Conservation (phyloP, 441 rosid genomes). For the Populus hybrid region DNA sequence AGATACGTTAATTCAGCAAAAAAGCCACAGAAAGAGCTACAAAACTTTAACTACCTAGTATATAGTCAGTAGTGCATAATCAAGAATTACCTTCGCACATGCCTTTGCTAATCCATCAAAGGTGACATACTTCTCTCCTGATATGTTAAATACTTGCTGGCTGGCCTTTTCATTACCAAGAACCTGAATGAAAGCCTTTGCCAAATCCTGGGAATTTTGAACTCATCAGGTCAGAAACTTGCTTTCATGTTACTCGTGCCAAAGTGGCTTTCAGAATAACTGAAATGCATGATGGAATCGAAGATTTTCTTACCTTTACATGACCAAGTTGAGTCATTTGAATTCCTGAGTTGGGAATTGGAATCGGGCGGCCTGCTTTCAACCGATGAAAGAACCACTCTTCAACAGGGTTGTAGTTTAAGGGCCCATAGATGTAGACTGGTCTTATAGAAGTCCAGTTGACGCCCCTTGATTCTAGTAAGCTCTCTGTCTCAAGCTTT, state of each 20-base stretch:
- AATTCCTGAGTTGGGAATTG: conserved; percentile 77
- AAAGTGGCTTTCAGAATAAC: neutral
- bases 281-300: neutral
- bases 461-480: conserved; percentile 58
- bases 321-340: conserved; percentile 93
- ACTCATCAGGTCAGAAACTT: conserved; percentile 17
- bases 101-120: conserved; percentile 90
- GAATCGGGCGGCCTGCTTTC: conserved; percentile 92
- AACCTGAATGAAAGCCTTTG: conserved; percentile 64
- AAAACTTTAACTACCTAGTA: neutral
- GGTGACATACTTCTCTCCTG: conserved; percentile 89
- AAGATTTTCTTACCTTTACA: conserved; percentile 59
- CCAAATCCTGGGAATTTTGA: conserved; percentile 62
- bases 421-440: conserved; percentile 89
- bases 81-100: conserved; percentile 75
- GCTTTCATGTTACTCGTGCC: neutral
- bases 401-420: conserved; percentile 96
- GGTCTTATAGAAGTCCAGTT: conserved; percentile 93
- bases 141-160: conserved; percentile 78
- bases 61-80: neutral
- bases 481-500: conserved; percentile 77
- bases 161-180: conserved; percentile 87
- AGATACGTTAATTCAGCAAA: neutral
- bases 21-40: neutral
- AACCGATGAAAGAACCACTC: conserved; percentile 98